These are phyloP conservation scores for Ogataea sp. DNA, from an alignment of 805 yeast species.

Conservation along the genomic window DNA sequence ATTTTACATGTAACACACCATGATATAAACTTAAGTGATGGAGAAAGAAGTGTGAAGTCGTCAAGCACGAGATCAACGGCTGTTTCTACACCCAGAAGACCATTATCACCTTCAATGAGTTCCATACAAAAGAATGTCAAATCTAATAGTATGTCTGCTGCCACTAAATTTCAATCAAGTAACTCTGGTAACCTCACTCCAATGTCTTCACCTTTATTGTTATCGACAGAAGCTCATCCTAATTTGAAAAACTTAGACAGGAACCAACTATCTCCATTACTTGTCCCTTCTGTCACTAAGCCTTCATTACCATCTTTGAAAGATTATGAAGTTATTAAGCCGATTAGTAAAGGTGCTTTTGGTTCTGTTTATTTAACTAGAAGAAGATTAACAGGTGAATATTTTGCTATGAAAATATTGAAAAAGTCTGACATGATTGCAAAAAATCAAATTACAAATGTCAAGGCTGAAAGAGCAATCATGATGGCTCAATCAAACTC, in stretches of 20 bases:
- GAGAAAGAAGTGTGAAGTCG: background rate
- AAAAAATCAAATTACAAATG: slow-evolving; percentile 92
- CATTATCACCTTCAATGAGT: slow-evolving; percentile 55
- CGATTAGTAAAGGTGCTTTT: slow-evolving; percentile 95
- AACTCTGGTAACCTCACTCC: slow-evolving; percentile 33
- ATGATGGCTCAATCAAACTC: slow-evolving; percentile 95
- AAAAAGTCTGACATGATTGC: slow-evolving; percentile 95
- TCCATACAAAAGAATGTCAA: slow-evolving; percentile 49
- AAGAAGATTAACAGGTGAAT: slow-evolving; percentile 82
- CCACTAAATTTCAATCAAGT: slow-evolving; percentile 1
- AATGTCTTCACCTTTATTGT: slow-evolving; percentile 47
- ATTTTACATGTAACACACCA: slow-evolving; percentile 14
- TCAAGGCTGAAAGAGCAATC: slow-evolving; percentile 92
- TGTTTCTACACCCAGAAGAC: slow-evolving; percentile 45
- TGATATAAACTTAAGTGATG: slow-evolving; percentile 2
- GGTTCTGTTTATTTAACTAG: slow-evolving; percentile 89
- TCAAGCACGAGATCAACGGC: slow-evolving; percentile 2
- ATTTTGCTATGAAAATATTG: slow-evolving; percentile 88
- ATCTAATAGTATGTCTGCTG: slow-evolving; percentile 4
- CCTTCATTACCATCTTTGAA: slow-evolving; percentile 61
- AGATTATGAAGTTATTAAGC: slow-evolving; percentile 86
- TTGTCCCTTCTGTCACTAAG: slow-evolving; percentile 56
- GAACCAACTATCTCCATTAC: slow-evolving; percentile 73
- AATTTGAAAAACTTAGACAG: slow-evolving; percentile 23
- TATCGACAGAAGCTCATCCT: slow-evolving; percentile 32